Base-by-base conservation (phyloP, 1,284 basidiomycete genomes). In the Microbotryum violaceum region DNA sequence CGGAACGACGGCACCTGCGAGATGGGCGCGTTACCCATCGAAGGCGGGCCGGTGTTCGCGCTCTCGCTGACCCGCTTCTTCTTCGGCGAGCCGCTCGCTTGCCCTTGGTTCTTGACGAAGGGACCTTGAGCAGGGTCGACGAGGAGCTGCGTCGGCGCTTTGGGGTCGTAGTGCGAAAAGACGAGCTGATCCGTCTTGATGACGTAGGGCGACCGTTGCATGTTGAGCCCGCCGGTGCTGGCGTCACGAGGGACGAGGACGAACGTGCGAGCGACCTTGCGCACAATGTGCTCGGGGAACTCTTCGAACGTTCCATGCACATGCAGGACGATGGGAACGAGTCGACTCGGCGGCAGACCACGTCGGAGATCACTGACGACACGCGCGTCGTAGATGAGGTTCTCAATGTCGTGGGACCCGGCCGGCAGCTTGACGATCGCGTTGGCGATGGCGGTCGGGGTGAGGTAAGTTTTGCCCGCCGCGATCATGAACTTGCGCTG, bases 361-460 rank as follows among this genome's bases (percentile, higher is more conserved):
- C 37, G 37, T 42, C 37, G 37, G 16, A 42, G 37, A 12, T 42
- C 37, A 42, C 37, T 42, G 37, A 42, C 37, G 42, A 23, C 46
- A 4, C 55, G 31, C 3, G 66, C 64, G 31, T 56, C 49, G 57
- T 60, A 68, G 18, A 33, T 6, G 12, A 60, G 25, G 20, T 48
- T 56, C 3, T 33, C 20, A 49, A 55, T 45, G 49, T 65, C 55
- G 54, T 63, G 61, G 20, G 63, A 65, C 6, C 54, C 66, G 16
- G 61, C 49, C 3, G 66, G 66, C 10, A 68, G 51, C 5, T n/a
- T 27, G 20, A 51, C 48, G 49, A 68, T 63, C 42, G 52, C 48
- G 49, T 68, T 68, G 12, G 55, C 60, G 61, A 68, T 65, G 18
- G 66, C 51, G 3, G 37, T 54, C 6, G 66, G 66, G 4, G 66